phyloP scores from a whole-genome alignment of 768 basidiomycete genomes.

The Rubroboletus satanas region DNA sequence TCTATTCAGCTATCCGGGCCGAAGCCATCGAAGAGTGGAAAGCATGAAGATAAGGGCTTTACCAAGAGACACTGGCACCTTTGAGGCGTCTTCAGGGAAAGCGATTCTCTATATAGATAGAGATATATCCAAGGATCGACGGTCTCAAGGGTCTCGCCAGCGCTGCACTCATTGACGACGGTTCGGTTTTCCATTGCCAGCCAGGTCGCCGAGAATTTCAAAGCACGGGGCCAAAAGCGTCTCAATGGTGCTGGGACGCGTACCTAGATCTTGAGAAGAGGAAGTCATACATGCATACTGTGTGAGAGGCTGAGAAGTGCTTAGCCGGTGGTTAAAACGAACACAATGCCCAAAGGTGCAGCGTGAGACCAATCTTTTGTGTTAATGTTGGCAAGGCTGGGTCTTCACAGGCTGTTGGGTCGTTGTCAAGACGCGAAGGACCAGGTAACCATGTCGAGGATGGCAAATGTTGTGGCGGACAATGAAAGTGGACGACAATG shows the following conservation, averaged over 20 bases:
- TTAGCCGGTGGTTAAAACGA: background rate
- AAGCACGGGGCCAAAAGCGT: background rate
- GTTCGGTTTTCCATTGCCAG: background rate
- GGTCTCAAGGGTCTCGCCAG: background rate
- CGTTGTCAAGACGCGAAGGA: background rate
- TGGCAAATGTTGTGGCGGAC: slow-evolving; percentile 25
- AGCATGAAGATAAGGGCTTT: background rate
- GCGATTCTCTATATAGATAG: background rate
- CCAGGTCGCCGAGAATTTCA: no score
- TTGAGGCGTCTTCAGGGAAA: background rate
- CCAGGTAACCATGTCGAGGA: no score
- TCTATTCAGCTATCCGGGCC: background rate
- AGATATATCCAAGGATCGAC: background rate
- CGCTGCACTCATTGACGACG: background rate
- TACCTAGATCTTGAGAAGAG: background rate
- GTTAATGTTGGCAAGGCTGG: background rate
- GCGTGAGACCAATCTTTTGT: background rate
- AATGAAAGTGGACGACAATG: slow-evolving; percentile 1
- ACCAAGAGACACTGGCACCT: background rate
- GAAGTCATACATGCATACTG: background rate
- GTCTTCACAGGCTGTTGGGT: background rate
- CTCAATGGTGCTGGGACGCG: background rate
- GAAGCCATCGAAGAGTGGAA: no score
- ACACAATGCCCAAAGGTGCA: background rate
- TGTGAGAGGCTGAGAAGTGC: background rate